Conservation (phyloP, 306 rosid species). For the Fragaria iinumae region DNA sequence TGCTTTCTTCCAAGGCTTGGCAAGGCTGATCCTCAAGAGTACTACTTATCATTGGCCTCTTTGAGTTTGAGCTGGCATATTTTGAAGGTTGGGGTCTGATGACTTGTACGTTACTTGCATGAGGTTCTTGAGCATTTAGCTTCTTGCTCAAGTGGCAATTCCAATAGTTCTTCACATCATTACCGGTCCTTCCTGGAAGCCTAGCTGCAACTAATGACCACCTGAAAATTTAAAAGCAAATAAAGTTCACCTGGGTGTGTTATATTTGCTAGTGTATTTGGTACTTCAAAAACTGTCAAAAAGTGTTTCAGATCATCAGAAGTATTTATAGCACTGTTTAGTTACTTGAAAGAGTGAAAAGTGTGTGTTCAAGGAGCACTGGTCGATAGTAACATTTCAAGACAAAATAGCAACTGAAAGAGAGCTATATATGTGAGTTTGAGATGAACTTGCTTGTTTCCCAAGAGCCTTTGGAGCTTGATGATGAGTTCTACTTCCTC, state of each 20-base stretch:
- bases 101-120: constrained; percentile 19
- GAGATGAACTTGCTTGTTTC: constrained; percentile 46
- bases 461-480: constrained; percentile 53
- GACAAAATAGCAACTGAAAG: neutral
- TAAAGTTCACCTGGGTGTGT: neutral
- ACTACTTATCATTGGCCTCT: neutral
- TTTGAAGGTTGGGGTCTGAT: constrained; percentile 30
- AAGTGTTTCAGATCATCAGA: neutral
- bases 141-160: constrained; percentile 62
- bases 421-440: neutral
- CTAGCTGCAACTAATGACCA: constrained; percentile 68
- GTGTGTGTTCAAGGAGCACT: neutral
- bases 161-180: constrained; percentile 71
- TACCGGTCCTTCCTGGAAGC: constrained; percentile 68
- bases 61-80: constrained; percentile 22
- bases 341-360: neutral
- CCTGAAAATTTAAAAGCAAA: constrained; percentile 28
- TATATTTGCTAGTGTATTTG: neutral
- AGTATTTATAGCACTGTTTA: neutral
- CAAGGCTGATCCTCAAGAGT: neutral
- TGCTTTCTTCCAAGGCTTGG: neutral
- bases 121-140: constrained; percentile 34
- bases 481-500: constrained; percentile 59
- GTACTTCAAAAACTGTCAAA: neutral
- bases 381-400: neutral